Base-by-base conservation (phyloP, 208 protist genomes). In the Wallacemonas sp. region DNA sequence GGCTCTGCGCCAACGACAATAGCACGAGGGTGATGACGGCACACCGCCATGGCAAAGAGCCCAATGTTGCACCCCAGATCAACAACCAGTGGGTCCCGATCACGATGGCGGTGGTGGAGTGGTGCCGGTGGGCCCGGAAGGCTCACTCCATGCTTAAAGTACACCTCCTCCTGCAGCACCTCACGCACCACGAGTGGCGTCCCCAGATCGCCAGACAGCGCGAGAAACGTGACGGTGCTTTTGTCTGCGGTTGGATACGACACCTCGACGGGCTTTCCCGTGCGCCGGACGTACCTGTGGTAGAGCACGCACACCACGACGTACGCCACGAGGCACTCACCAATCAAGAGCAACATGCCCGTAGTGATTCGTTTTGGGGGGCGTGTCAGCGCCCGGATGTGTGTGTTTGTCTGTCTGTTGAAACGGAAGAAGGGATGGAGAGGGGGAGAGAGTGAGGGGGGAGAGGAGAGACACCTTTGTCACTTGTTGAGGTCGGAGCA, bases 21-120 rank as follows among this genome's bases (percentile, higher is more conserved):
- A 2, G 81, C 70, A 0, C 33, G 16, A 1, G 67, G 60, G 47
- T 69, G 71, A n/a, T 39, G 26, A 24, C 49, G 43, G 39, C 65
- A 24, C 32, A 65, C 66, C 26, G 61, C 69, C 23, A 75, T 47
- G 39, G 68, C 46, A 57, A 81, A 87, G 16, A 81, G 74, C 26
- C 81, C 81, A 32, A 87, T 72, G 66, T 81, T 80, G 36, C 58
- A 64, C 32, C 74, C 81, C 11, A 80, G 43, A 34, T 87, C 81
- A 1, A 87, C 48, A 24, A 87, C 54, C 17, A 83, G 54, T 5
- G 74, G 76, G 2, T 34, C n/a, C n/a, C n/a, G n/a, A n/a, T n/a
- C n/a, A n/a, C n/a, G n/a, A n/a, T n/a, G n/a, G n/a, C n/a, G n/a
- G n/a, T n/a, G n/a, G n/a, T n/a, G n/a, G n/a, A n/a, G n/a, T n/a